A percentile compares a stretch with the other conserved stretches of the same genome.
Conservation (phyloP, 2,329 filamentous ascomycete genomes). For the Phialophora chinensis region DNA sequence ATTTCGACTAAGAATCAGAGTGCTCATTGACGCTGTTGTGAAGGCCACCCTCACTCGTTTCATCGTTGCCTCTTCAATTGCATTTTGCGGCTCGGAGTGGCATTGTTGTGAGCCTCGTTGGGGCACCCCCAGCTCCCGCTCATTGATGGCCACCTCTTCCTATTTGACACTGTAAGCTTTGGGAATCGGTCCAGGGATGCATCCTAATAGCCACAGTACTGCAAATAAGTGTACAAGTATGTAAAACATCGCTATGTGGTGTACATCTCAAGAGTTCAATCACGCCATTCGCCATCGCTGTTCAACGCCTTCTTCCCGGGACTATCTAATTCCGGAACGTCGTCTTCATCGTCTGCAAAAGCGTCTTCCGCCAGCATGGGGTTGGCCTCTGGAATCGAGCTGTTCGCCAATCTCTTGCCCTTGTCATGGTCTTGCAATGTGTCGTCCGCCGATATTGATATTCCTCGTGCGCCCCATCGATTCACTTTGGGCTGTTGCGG, state of each 20-base stretch:
- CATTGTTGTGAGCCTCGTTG: not conserved
- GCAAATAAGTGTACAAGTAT: not conserved
- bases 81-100: not conserved
- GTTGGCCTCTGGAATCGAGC: constrained; percentile 22
- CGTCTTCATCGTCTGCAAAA: constrained; percentile 36
- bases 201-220: not conserved
- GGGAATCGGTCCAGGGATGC: not conserved
- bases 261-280: constrained; percentile 21
- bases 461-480: constrained; percentile 63
- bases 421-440: constrained; percentile 44
- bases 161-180: not conserved
- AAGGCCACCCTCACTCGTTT: not conserved
- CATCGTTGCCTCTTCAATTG: not conserved
- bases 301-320: constrained; percentile 36
- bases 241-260: constrained; percentile 10
- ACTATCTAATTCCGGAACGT: constrained; percentile 31
- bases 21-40: not conserved
- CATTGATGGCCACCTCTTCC: not conserved
- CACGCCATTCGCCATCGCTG: constrained; percentile 36
- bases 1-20: not conserved
- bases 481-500: constrained; percentile 43
- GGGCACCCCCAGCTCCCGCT: not conserved
- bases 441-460: constrained; percentile 66
- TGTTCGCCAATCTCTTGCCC: constrained; percentile 19
- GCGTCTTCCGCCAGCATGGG: constrained; percentile 39